Percentiles rank a stretch among this genome's conserved stretches.
These are phyloP conservation scores for Iris pallida DNA, from an alignment of 116 monocot genomes.

Conservation along the genomic window DNA sequence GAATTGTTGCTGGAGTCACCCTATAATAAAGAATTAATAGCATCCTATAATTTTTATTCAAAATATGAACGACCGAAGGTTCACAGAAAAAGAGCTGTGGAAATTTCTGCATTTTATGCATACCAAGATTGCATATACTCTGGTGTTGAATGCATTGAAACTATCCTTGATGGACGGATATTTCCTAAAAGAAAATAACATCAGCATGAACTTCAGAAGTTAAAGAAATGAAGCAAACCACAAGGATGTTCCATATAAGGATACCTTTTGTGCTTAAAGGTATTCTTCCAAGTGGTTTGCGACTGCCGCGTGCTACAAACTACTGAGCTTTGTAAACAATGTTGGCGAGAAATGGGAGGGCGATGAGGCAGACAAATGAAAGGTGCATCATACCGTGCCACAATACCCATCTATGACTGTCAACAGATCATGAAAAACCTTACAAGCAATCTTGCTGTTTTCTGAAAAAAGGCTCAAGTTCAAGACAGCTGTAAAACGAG, in stretches of 20 bases:
- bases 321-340: not conserved
- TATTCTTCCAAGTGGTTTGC: not conserved
- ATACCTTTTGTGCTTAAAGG: constrained; percentile 3
- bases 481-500: no score
- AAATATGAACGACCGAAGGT: not conserved
- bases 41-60: not conserved
- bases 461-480: no score
- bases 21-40: constrained; percentile 1
- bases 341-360: not conserved
- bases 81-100: not conserved
- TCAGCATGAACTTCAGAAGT: not conserved
- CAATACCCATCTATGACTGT: constrained; percentile 1
- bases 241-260: not conserved
- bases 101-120: not conserved
- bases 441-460: no score
- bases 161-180: not conserved
- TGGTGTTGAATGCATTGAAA: not conserved
- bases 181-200: constrained; percentile 3
- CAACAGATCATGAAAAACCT: not conserved
- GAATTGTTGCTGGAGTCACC: constrained; percentile 2
- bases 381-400: not conserved
- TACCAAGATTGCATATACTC: constrained; percentile 1
- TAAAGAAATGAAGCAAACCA: not conserved
- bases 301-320: constrained; percentile 7
- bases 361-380: not conserved